Base-by-base conservation (phyloP, 768 basidiomycete genomes). In the Tulasnella sp. region DNA sequence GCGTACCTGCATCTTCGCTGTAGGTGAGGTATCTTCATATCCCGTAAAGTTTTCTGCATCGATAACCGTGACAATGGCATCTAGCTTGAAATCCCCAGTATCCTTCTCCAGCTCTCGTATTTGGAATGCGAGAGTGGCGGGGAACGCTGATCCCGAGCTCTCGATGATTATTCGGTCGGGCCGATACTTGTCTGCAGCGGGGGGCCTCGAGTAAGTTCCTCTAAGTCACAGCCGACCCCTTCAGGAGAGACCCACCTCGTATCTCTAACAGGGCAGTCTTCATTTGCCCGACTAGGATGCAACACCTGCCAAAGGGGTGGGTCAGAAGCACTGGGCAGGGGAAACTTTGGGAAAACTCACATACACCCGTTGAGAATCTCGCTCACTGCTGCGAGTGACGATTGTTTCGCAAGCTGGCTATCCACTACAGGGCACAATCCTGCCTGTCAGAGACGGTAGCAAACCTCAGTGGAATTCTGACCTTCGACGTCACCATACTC, bases 321-420 rank as follows among this genome's bases (percentile, higher is more conserved):
- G 45, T 23, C 25, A 23, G 46, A 32, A 23, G 32, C 34, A 21
- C n/a, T 40, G 48, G 32, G 21, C 37, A 50, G 36, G 15, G 15
- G 36, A 29, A n/a, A 59, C 5, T 17, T 12, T n/a, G 27, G 19
- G 32, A 19, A 39, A 15, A 23, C 81, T 69, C 63, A 92, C 91
- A 94, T 81, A 76, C 91, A 96, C n/a, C 91, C 92, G 68, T 94
- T 96, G 62, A 92, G 69, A 51, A 97, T 96, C 69, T 97, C 92
- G 64, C 82, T 88, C 57, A 97, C 91, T 0, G 86, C 90, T 15
- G 87, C 71, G 40, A 97, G 71, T 49, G 81, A 83, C 1, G 85
- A 88, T 65, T 92, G 83, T 58, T 82, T 77, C 12, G 90, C 91
- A 14, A 97, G 78, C 62, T 93, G 82, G 63, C 89, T 92, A 66